phyloP scores from a whole-genome alignment of 345 rosid genomes.

The Ceriops decandra region DNA sequence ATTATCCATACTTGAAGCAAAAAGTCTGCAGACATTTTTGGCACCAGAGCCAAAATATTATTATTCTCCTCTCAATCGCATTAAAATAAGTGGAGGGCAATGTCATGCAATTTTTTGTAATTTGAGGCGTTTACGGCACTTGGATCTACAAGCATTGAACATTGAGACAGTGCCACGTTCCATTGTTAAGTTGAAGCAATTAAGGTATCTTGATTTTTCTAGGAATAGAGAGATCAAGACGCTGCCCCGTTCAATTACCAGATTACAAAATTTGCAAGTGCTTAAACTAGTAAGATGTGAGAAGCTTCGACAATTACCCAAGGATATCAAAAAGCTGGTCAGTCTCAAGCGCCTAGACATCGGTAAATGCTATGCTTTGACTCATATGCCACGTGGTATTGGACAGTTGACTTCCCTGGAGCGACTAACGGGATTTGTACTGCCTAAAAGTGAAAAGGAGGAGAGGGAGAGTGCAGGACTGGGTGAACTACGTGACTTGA shows the following conservation, averaged over 20 bases:
- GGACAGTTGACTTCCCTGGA: slow-evolving; percentile 22
- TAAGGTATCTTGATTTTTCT: slow-evolving; percentile 21
- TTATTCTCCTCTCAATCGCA: no score
- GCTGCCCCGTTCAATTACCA: slow-evolving; percentile 17
- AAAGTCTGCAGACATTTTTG: slow-evolving; percentile 9
- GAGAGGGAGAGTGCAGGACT: background rate
- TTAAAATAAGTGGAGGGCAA: background rate
- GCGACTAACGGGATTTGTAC: slow-evolving; percentile 13
- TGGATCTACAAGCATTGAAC: background rate
- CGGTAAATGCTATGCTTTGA: background rate
- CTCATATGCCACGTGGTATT: slow-evolving; percentile 21
- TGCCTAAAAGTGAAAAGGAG: background rate
- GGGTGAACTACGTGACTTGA: slow-evolving; percentile 16
- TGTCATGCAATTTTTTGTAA: slow-evolving; percentile 3
- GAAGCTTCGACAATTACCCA: background rate
- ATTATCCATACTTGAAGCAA: background rate
- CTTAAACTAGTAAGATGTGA: background rate
- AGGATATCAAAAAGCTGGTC: slow-evolving; percentile 3
- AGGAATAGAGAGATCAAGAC: accelerated
- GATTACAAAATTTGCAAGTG: slow-evolving; percentile 17
- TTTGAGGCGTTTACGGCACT: slow-evolving; percentile 10
- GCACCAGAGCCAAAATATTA: background rate
- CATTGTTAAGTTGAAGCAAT: slow-evolving; percentile 18
- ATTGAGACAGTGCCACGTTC: slow-evolving; percentile 14
- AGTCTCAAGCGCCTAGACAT: slow-evolving; percentile 5